These are phyloP conservation scores for Fraxinus excelsior DNA, from an alignment of 257 asterid species.

Conservation along the genomic window DNA sequence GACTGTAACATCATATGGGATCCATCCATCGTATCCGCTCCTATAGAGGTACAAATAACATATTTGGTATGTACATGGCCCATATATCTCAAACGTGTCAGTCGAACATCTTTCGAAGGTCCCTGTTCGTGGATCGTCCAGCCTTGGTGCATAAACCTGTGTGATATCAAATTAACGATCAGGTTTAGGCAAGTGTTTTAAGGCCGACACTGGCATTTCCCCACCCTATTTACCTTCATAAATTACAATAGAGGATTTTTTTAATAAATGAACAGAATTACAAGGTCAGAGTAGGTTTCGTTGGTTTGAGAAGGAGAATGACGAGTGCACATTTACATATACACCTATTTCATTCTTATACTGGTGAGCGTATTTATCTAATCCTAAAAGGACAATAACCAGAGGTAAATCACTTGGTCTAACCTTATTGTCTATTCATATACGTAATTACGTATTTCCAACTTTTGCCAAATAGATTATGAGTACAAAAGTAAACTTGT, in stretches of 20 bases:
- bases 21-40: slow-evolving; percentile 93
- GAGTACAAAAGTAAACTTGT: neutral
- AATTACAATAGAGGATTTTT: neutral
- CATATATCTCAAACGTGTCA: slow-evolving; percentile 65
- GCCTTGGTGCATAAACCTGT: slow-evolving; percentile 83
- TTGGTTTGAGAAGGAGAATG: neutral
- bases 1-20: slow-evolving; percentile 71
- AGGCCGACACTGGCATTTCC: neutral
- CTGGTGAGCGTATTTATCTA: neutral
- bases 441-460: no score
- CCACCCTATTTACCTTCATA: neutral
- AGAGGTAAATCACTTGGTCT: no score
- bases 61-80: slow-evolving; percentile 89
- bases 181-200: neutral
- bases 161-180: neutral
- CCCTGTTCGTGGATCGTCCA: slow-evolving; percentile 67
- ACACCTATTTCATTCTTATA: neutral
- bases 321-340: neutral
- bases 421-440: no score
- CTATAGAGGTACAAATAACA: slow-evolving; percentile 88
- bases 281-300: neutral
- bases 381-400: no score
- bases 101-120: slow-evolving; percentile 83
- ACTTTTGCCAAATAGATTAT: no score
- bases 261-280: neutral